These are phyloP conservation scores for Funneliformis caledonium DNA, from an alignment of 371 early-diverging fungal species.

Conservation along the genomic window DNA sequence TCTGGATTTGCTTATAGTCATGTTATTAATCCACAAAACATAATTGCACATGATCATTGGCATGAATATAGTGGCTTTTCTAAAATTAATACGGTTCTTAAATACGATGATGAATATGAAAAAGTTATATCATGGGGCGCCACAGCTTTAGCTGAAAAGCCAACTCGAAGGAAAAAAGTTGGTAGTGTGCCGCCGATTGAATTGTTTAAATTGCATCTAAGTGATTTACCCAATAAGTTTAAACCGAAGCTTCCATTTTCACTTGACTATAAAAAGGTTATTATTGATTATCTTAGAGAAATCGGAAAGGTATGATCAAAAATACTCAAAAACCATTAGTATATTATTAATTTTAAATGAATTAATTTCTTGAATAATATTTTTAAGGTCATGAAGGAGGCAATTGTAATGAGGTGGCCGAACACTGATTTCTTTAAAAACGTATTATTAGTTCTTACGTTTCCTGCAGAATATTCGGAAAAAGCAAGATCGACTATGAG, in stretches of 20 bases:
- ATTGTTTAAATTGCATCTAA: slow-evolving; percentile 25
- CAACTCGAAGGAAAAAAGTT: background rate
- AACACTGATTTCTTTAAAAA: background rate
- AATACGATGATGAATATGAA: slow-evolving; percentile 19
- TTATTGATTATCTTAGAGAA: slow-evolving; percentile 30
- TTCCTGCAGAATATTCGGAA: background rate
- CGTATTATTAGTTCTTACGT: too few species aligned
- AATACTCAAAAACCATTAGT: too few species aligned
- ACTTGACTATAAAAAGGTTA: slow-evolving; percentile 16
- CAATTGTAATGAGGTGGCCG: background rate
- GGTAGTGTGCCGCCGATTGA: background rate
- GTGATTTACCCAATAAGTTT: background rate
- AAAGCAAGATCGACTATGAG: background rate
- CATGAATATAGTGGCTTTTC: background rate
- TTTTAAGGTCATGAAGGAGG: slow-evolving; percentile 20
- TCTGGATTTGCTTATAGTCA: too few species aligned
- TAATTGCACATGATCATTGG: background rate
- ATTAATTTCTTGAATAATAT: too few species aligned
- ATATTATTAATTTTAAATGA: too few species aligned
- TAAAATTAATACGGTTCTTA: slow-evolving; percentile 20
- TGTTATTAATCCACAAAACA: background rate
- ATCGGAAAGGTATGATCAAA: background rate
- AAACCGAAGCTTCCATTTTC: background rate
- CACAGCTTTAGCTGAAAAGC: background rate
- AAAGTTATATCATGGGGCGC: slow-evolving; percentile 3